Percentiles rank a stretch among this genome's conserved stretches.
Conservation (phyloP, 2,329 filamentous ascomycete genomes). For the Cercospora citrullina region DNA sequence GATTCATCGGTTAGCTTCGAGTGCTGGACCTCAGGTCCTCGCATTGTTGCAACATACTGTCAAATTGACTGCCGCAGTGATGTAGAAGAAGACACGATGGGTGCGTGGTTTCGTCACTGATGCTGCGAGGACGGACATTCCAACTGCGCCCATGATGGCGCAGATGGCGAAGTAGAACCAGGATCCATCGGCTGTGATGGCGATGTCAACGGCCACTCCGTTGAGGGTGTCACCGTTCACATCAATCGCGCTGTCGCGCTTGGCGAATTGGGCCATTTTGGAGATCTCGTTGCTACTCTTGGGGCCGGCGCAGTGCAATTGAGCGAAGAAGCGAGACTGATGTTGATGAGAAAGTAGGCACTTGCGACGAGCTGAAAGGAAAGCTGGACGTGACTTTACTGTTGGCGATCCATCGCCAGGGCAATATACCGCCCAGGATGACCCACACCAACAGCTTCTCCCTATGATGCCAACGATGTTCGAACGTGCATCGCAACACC, state of each 20-base stretch:
- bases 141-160: constrained; percentile 60
- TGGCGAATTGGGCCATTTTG: constrained; percentile 17
- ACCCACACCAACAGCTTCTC: constrained; percentile 1
- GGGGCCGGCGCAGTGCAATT: neutral
- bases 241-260: constrained; percentile 18
- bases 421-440: constrained; percentile 8
- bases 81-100: constrained; percentile 61
- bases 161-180: constrained; percentile 64
- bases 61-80: constrained; percentile 57
- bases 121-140: constrained; percentile 40
- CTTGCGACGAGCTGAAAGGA: neutral
- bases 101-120: constrained; percentile 43
- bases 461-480: neutral
- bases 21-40: neutral
- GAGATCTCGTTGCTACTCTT: neutral
- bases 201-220: constrained; percentile 54
- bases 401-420: neutral
- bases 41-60: constrained; percentile 35
- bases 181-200: constrained; percentile 61
- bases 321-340: neutral
- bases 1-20: neutral
- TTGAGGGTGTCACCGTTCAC: constrained; percentile 46
- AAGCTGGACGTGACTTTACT: neutral
- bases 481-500: constrained; percentile 4
- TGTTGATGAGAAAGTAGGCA: neutral